phyloP scores from a whole-genome alignment of 768 basidiomycete species.

The Mycena kentingensis region DNA sequence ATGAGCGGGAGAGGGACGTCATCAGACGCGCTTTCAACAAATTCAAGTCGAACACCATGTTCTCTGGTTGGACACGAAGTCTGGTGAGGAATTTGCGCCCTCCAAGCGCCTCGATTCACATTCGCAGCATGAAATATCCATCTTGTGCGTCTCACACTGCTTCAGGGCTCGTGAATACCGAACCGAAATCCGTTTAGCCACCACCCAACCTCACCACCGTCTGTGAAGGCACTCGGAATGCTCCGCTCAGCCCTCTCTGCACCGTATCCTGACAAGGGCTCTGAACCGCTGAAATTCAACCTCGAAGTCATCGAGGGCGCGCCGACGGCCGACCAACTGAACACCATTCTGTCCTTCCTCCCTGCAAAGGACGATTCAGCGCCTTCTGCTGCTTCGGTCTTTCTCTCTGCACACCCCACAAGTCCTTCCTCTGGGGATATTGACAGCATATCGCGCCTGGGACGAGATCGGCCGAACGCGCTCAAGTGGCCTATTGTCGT shows the following conservation, averaged over 20 bases:
- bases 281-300: conserved; percentile 63
- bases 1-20: too few relatives aligned
- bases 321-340: conserved; percentile 70
- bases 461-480: conserved; percentile 54
- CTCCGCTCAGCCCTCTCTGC: conserved; percentile 58
- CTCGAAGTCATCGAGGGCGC: conserved; percentile 70
- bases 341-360: conserved; percentile 65
- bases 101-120: not conserved
- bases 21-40: too few relatives aligned
- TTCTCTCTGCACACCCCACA: conserved; percentile 71
- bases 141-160: conserved; percentile 51
- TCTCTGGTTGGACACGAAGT: conserved; percentile 27
- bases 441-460: conserved; percentile 52
- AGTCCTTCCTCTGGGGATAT: conserved; percentile 47
- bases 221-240: conserved; percentile 49
- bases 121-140: conserved; percentile 59
- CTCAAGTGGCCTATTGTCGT: conserved; percentile 83
- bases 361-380: conserved; percentile 34
- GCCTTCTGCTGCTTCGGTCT: conserved; percentile 41
- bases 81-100: conserved; percentile 29
- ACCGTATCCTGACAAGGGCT: conserved; percentile 57
- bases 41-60: too few relatives aligned
- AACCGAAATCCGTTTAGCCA: conserved; percentile 46
- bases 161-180: conserved; percentile 8
- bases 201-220: conserved; percentile 63